A percentile compares a stretch with the other conserved stretches of the same genome.
Evolutionary conservation across 768 basidiomycete species (phyloP).

Genomic region (Tricholoma hemisulphureum): DNA sequence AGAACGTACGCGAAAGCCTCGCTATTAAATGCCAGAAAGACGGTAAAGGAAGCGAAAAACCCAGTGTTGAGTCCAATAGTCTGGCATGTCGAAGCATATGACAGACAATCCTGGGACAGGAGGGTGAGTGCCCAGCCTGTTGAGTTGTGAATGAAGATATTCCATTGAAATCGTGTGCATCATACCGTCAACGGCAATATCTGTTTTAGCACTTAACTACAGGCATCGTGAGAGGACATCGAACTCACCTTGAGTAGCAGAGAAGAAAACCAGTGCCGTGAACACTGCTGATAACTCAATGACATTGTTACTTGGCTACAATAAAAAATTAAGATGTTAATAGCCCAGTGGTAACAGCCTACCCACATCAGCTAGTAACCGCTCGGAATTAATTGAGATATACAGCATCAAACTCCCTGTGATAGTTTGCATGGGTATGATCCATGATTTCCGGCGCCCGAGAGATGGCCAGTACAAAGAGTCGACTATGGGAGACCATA

Average conservation of each 20-base stretch:
- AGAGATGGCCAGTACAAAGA: conserved; percentile 77
- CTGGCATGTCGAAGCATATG: conserved; percentile 97
- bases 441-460: conserved; percentile 98
- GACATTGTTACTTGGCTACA: conserved; percentile 80
- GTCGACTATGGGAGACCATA: conserved; percentile 98
- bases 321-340: conserved; percentile 12
- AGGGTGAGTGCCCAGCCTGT: conserved; percentile 78
- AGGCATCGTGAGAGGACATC: background rate
- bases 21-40: conserved; percentile 95
- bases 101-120: conserved; percentile 89
- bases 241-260: conserved; percentile 88
- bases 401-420: conserved; percentile 83
- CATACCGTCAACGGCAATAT: conserved; percentile 96
- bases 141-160: background rate
- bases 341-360: conserved; percentile 1
- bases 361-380: conserved; percentile 73
- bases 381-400: conserved; percentile 71
- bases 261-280: conserved; percentile 87
- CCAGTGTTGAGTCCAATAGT: conserved; percentile 96
- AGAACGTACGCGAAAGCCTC: conserved; percentile 77
- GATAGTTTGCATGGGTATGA: conserved; percentile 93
- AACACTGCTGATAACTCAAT: conserved; percentile 78
- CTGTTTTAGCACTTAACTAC: conserved; percentile 41
- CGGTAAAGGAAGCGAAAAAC: conserved; percentile 94
- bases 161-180: conserved; percentile 12